Conservation (phyloP, 2,329 filamentous ascomycete species). For the Ophiostoma perfectum region DNA sequence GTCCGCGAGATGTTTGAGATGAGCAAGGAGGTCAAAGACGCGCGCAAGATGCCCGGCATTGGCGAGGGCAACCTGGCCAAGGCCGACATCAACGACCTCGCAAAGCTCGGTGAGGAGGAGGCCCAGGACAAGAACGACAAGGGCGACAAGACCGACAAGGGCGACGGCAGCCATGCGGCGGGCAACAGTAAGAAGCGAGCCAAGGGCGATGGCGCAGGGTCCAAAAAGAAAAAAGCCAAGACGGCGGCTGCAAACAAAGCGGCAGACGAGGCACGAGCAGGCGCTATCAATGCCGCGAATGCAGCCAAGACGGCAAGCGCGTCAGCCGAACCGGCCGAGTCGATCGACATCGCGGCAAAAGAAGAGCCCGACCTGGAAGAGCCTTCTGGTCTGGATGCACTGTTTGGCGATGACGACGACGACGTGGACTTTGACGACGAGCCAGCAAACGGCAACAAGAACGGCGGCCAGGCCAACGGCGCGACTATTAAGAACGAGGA, state of each 20-base stretch:
- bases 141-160: slow-evolving; percentile 26
- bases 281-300: background rate
- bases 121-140: background rate
- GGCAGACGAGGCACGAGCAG: background rate
- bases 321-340: background rate
- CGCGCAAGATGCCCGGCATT: slow-evolving; percentile 67
- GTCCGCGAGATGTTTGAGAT: slow-evolving; percentile 86
- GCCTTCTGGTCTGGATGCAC: slow-evolving; percentile 19
- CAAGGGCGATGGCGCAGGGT: slow-evolving; percentile 1
- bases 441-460: background rate
- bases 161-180: slow-evolving; percentile 26
- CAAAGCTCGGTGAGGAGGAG: slow-evolving; percentile 26
- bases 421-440: slow-evolving; percentile 8
- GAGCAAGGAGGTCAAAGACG: slow-evolving; percentile 78
- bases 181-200: slow-evolving; percentile 7
- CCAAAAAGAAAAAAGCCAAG: slow-evolving; percentile 16
- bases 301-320: background rate
- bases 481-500: background rate
- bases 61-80: slow-evolving; percentile 47
- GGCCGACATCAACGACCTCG: slow-evolving; percentile 29
- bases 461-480: background rate
- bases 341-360: slow-evolving; percentile 1
- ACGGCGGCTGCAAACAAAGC: background rate
- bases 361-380: slow-evolving; percentile 22
- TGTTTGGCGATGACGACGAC: slow-evolving; percentile 22